Percentiles rank a stretch among this genome's conserved stretches.
These are phyloP conservation scores for Leccinum truebloodii DNA, from an alignment of 768 basidiomycete genomes.

Conservation along the genomic window DNA sequence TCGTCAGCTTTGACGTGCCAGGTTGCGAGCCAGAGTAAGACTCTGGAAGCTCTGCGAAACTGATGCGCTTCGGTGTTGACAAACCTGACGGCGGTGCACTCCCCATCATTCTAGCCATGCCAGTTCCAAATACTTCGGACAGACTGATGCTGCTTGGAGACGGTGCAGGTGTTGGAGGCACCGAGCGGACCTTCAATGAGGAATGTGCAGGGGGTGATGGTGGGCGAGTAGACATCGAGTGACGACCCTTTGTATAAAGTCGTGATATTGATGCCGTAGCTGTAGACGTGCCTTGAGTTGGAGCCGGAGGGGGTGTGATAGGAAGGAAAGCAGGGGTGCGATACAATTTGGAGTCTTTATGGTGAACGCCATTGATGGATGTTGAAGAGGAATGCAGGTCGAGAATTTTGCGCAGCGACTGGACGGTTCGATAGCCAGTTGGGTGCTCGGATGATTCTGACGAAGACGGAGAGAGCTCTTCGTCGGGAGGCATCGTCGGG, in stretches of 20 bases:
- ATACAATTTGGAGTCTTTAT: conserved; percentile 11
- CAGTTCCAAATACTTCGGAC: conserved; percentile 30
- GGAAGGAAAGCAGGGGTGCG: conserved; percentile 36
- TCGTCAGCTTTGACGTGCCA: conserved; percentile 38
- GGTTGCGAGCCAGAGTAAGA: conserved; percentile 48
- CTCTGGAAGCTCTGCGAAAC: conserved; percentile 75
- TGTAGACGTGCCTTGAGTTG: conserved; percentile 61
- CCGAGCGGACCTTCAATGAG: conserved; percentile 42
- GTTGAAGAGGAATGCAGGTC: conserved; percentile 46
- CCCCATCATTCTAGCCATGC: conserved; percentile 31
- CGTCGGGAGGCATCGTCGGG: conserved; percentile 56
- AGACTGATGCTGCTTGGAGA: conserved; percentile 33
- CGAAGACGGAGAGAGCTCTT: conserved; percentile 53
- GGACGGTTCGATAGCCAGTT: conserved; percentile 60
- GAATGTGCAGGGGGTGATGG: conserved; percentile 60
- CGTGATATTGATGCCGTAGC: conserved; percentile 79
- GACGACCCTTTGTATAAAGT: conserved; percentile 64
- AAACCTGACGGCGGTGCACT: conserved; percentile 49
- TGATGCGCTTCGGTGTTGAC: conserved; percentile 74
- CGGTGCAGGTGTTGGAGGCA: conserved; percentile 38
- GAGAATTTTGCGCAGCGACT: conserved; percentile 70
- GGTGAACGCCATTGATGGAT: conserved; percentile 20
- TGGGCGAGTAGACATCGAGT: conserved; percentile 62
- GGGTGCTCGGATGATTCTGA: conserved; percentile 54
- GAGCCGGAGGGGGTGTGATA: conserved; percentile 48